Percentiles rank a stretch among this genome's conserved stretches.
phyloP scores from a whole-genome alignment of 768 basidiomycete genomes.

The Agrocybe praecox region DNA sequence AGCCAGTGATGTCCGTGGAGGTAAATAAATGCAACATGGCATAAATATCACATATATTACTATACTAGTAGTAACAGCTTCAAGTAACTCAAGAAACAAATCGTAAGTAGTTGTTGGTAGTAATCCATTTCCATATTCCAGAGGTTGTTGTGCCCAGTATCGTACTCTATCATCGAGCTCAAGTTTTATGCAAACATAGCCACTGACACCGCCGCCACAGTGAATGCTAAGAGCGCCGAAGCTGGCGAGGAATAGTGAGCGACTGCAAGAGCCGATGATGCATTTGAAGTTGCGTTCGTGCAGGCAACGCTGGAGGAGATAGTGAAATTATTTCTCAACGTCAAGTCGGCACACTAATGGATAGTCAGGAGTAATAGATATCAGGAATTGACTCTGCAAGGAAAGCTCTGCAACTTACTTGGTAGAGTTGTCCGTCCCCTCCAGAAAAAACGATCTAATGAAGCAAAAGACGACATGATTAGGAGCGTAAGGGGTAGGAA shows the following conservation, averaged over 20 bases:
- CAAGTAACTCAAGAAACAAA: too few relatives aligned
- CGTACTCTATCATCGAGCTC: too few relatives aligned
- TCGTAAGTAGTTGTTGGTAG: too few relatives aligned
- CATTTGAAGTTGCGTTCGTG: conserved; percentile 18
- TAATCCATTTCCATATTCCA: too few relatives aligned
- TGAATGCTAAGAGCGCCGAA: not conserved
- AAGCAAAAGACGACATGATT: not conserved
- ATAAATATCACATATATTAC: too few relatives aligned
- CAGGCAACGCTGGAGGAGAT: conserved; percentile 40
- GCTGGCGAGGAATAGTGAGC: not conserved
- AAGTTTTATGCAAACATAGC: not conserved
- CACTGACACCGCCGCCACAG: not conserved
- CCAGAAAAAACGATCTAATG: conserved; percentile 58
- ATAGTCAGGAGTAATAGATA: not conserved
- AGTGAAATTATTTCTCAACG: conserved; percentile 55
- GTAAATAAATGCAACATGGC: too few relatives aligned
- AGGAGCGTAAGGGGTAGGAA: too few relatives aligned
- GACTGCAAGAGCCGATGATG: not conserved
- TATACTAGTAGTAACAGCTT: too few relatives aligned
- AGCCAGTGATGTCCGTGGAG: too few relatives aligned
- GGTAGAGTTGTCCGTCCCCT: conserved; percentile 73
- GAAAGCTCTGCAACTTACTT: conserved; percentile 40
- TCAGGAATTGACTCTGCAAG: not conserved
- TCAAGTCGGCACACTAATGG: conserved; percentile 77
- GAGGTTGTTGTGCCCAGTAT: too few relatives aligned